phyloP scores from a whole-genome alignment of 1,284 basidiomycete species.

The Rhodotorula sp. region DNA sequence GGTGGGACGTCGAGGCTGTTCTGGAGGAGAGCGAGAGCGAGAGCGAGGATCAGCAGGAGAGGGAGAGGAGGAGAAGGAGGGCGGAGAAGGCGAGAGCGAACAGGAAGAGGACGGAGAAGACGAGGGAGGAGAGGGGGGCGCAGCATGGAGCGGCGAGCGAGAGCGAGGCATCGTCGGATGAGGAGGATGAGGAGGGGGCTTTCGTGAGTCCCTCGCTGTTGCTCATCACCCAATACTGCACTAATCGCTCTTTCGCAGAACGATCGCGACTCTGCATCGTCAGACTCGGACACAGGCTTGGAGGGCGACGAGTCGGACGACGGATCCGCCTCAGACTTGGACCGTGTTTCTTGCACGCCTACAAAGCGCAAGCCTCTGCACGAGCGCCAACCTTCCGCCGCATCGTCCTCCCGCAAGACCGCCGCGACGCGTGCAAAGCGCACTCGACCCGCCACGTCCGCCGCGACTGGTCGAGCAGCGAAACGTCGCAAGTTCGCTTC shows the following conservation, averaged over 20 bases:
- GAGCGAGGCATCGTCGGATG: conserved; percentile 1
- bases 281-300: conserved; percentile 3
- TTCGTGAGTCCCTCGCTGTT: conserved; percentile 16
- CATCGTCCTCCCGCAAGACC: conserved; percentile 1
- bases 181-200: conserved; percentile 16
- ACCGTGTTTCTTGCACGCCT: conserved; percentile 5
- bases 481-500: conserved; percentile 11
- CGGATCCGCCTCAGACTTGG: background rate
- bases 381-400: conserved; percentile 5
- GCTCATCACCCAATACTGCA: background rate
- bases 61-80: conserved; percentile 8
- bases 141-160: conserved; percentile 3
- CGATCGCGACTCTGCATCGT: background rate
- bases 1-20: conserved; percentile 38
- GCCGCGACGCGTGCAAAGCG: conserved; percentile 1
- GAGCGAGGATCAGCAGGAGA: conserved; percentile 1
- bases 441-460: background rate
- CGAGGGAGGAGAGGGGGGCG: background rate
- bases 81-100: background rate
- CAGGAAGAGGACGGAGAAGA: background rate
- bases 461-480: background rate
- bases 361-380: background rate
- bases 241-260: background rate
- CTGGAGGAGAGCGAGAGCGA: conserved; percentile 21
- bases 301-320: conserved; percentile 1